phyloP scores from a whole-genome alignment of 148 eudicot species.

The Pharnaceum exiguum region DNA sequence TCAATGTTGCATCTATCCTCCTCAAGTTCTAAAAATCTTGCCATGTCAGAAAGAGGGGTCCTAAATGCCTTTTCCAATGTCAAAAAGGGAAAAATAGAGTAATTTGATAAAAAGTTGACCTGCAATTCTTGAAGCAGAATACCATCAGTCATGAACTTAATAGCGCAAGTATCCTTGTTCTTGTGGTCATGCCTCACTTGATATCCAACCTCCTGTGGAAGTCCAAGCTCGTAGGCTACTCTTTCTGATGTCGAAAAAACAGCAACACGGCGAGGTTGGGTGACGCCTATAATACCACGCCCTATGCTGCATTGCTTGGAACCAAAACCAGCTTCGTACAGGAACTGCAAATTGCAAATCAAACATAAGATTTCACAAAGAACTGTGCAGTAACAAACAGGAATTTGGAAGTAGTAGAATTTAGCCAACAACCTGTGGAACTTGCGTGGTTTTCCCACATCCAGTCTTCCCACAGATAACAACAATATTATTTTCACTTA shows the following conservation, averaged over 20 bases:
- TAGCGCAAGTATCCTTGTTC: conserved; percentile 94
- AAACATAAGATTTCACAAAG: conserved; percentile 9
- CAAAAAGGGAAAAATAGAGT: no score
- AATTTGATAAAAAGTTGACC: no score
- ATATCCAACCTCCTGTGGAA: conserved; percentile 94
- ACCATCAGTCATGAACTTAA: conserved; percentile 97
- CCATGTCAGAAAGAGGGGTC: no score
- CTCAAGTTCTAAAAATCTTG: no score
- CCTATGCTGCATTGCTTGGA: conserved; percentile 34
- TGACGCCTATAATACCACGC: conserved; percentile 76
- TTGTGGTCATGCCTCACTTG: conserved; percentile 94
- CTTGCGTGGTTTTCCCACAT: conserved; percentile 93
- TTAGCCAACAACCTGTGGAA: conserved; percentile 73
- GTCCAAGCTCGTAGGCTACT: conserved; percentile 86
- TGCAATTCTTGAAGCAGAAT: no score
- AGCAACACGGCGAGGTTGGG: conserved; percentile 99
- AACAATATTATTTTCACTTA: conserved; percentile 52
- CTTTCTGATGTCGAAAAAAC: conserved; percentile 89
- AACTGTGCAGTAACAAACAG: not conserved
- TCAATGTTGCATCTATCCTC: no score
- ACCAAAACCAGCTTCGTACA: conserved; percentile 95
- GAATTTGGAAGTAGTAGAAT: conserved; percentile 41
- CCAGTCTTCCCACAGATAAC: conserved; percentile 94
- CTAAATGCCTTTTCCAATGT: no score
- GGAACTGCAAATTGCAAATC: conserved; percentile 56